These are phyloP conservation scores for Camellia sinensis DNA, from an alignment of 148 eudicot genomes.

Conservation along the genomic window DNA sequence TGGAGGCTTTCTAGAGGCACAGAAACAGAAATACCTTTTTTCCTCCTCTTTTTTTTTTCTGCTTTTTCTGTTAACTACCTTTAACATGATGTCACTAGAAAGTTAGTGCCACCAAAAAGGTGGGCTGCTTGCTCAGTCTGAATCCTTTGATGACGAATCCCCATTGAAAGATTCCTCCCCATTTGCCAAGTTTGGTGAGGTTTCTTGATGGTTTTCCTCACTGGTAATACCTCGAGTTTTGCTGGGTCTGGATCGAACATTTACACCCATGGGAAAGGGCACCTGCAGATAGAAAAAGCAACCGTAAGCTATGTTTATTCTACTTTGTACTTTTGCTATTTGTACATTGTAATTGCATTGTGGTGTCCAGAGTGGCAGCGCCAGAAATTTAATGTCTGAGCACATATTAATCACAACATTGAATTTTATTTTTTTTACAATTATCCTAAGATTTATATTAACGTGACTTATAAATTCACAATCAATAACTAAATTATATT, in stretches of 20 bases:
- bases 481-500: too few relatives aligned
- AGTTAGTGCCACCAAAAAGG: conserved; percentile 35
- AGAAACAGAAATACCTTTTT: background rate
- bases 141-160: conserved; percentile 61
- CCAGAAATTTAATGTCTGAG: too few relatives aligned
- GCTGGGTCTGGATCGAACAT: conserved; percentile 49
- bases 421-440: too few relatives aligned
- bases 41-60: background rate
- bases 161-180: conserved; percentile 50
- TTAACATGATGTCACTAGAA: conserved; percentile 22
- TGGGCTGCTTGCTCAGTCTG: conserved; percentile 42
- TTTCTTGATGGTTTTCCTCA: conserved; percentile 54
- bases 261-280: conserved; percentile 83
- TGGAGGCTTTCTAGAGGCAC: conserved; percentile 1
- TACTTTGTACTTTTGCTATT: background rate
- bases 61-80: conserved; percentile 16
- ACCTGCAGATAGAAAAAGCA: conserved; percentile 44
- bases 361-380: background rate
- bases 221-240: conserved; percentile 41
- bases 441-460: too few relatives aligned
- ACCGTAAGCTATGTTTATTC: background rate
- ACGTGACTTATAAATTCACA: too few relatives aligned
- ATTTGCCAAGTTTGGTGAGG: conserved; percentile 24
- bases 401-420: too few relatives aligned
- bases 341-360: background rate